Evolutionary conservation across 1,139 yeast species (phyloP), one percentile per base, ranked within the genome.

Genomic region (Taiozyma sp.): DNA sequence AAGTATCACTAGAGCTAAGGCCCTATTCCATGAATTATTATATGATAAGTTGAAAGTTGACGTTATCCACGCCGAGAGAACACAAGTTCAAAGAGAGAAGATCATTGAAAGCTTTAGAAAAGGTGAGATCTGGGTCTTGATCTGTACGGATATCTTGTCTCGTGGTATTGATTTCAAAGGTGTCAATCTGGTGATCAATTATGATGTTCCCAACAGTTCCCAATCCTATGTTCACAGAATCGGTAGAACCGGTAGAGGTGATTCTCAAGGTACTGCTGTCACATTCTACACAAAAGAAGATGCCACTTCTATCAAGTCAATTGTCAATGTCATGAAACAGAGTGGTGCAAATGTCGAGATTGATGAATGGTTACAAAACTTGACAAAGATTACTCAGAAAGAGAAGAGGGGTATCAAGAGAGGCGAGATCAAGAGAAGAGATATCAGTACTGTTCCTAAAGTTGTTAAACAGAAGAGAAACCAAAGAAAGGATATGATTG

Each of bases 191-290:
- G 98, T 95, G 36, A 88, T 95, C 60, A 95, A 95, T 70, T 95
- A 93, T 67, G 99, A 95, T 70, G 96, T 93, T 7, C 99, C 99
- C 16, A 90, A 84, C 62, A 81, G 87, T 48, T 90, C 98, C 0
- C 98, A 93, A 68, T 86, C 97, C 0, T 95, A 95, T 67, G 97
- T 95, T 44, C 99, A 95, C 69, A 81, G 99, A 72, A 90, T 95
- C 62, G 99, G 99, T 69, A 87, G 99, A 75, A 93, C 99, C 2
- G 99, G 99, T 58, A 85, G 99, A 76, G 97, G 93, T 48, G 97
- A 97, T 1, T 81, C 87, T 58, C 64, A 72, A 4, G 99, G 99
- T 54, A 79, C 78, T 60, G 97, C 99, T 0, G 81, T 93, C 27
- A 95, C 99, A 0, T 86, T 92, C 59, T 95, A 88, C 73, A 91